phyloP scores from a whole-genome alignment of 768 basidiomycete species.

The Omphalotus guepiniiformis region DNA sequence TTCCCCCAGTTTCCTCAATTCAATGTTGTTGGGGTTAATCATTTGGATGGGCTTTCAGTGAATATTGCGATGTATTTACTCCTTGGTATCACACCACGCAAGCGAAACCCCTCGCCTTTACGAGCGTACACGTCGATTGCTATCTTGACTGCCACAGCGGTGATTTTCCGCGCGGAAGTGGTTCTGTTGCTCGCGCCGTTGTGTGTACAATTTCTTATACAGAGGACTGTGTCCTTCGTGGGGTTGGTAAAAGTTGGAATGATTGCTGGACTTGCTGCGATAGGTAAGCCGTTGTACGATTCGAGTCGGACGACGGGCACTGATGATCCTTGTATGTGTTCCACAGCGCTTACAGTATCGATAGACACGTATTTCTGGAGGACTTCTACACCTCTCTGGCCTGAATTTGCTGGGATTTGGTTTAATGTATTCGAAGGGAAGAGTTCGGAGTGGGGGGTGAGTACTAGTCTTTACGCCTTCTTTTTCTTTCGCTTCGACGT shows the following conservation, averaged over 20 bases:
- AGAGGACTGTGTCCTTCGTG: slow-evolving; percentile 36
- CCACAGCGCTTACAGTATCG: slow-evolving; percentile 49
- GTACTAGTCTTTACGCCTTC: slow-evolving; percentile 22
- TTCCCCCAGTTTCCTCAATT: too few species aligned
- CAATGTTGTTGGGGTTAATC: neutral
- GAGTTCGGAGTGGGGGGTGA: slow-evolving; percentile 88
- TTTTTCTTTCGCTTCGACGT: neutral
- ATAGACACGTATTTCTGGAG: slow-evolving; percentile 91
- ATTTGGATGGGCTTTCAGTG: slow-evolving; percentile 41
- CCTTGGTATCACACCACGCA: slow-evolving; percentile 38
- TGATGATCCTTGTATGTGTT: neutral
- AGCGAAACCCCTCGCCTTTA: slow-evolving; percentile 29
- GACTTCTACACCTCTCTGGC: slow-evolving; percentile 61
- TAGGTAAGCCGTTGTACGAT: slow-evolving; percentile 36
- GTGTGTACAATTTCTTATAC: slow-evolving; percentile 46
- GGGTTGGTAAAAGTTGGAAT: slow-evolving; percentile 48
- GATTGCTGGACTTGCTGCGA: slow-evolving; percentile 41
- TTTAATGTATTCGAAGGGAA: slow-evolving; percentile 91
- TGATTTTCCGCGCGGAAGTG: slow-evolving; percentile 80
- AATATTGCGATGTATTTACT: slow-evolving; percentile 52
- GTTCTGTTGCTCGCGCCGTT: slow-evolving; percentile 62
- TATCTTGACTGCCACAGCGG: slow-evolving; percentile 60
- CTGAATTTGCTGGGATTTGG: slow-evolving; percentile 71
- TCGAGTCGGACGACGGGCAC: neutral
- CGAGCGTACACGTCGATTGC: slow-evolving; percentile 42